Evolutionary conservation across 768 basidiomycete genomes (phyloP).

Genomic region (Lyophyllum shimeji): DNA sequence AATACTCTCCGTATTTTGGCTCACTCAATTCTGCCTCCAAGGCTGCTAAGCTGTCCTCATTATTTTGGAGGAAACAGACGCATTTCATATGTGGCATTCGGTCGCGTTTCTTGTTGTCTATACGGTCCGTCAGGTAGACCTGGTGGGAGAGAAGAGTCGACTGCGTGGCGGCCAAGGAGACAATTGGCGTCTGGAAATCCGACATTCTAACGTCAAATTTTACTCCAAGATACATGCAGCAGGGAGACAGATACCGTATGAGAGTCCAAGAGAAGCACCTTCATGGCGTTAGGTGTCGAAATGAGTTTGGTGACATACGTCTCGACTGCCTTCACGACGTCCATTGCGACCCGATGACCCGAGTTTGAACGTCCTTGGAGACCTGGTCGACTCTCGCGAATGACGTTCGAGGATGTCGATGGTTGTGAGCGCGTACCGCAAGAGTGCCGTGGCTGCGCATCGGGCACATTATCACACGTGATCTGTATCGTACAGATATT

Average conservation of each 20-base stretch:
- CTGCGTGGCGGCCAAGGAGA: constrained; percentile 93
- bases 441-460: not conserved
- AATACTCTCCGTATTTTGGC: constrained; percentile 97
- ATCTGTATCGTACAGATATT: not conserved
- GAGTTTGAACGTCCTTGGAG: not conserved
- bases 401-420: not conserved
- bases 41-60: constrained; percentile 78
- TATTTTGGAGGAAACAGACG: constrained; percentile 87
- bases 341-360: constrained; percentile 55
- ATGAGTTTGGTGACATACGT: constrained; percentile 91
- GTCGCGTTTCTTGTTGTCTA: constrained; percentile 92
- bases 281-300: constrained; percentile 85
- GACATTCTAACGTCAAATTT: not conserved
- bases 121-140: constrained; percentile 95
- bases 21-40: constrained; percentile 82
- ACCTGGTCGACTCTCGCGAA: not conserved
- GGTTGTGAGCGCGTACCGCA: not conserved
- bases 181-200: constrained; percentile 81
- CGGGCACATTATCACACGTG: not conserved
- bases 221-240: constrained; percentile 1
- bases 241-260: constrained; percentile 70
- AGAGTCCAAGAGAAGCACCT: constrained; percentile 90
- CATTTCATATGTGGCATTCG: constrained; percentile 97
- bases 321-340: constrained; percentile 93
- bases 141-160: constrained; percentile 92